Base-by-base conservation (phyloP, 306 rosid species). In the Ormosia semicastrata region DNA sequence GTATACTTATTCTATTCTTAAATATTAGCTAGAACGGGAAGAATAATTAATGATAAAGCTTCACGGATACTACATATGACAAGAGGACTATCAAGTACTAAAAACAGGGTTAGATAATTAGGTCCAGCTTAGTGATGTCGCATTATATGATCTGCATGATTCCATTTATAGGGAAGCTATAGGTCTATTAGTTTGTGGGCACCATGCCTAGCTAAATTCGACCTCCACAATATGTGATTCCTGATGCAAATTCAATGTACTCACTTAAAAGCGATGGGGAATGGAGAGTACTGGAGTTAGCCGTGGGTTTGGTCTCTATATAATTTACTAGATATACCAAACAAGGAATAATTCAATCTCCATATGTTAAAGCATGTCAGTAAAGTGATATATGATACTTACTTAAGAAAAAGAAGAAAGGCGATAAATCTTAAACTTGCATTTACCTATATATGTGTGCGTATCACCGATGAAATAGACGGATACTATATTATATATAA, bases 131-230 rank as follows among this genome's bases (percentile, higher is more conserved):
- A 56, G 46, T 73, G 50, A 65, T 71, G 76, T 43, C 14, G 66
- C 77, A 81, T 66, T 66, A 33, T n/a, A 34, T 53, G 2, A 59
- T 75, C 4, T 13, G 12, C 56, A 13, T 74, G 79, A 74, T 29
- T 58, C 69, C 58, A 54, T 57, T 75, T 53, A 46, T 43, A 60
- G 14, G 76, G 58, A 76, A 62, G 44, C 46, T 85, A 66, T 36
- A 5, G 15, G 66, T 68, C 33, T 49, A 56, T 62, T n/a, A 47
- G 37, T 49, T 29, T 60, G 86, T 82, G 84, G 86, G 76, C 83
- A 77, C 78, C 77, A 72, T 72, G 73, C 83, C 67, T 66, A 30
- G 67, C 68, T 40, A 58, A 81, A 65, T 81, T 71, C 66, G 78
- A 50, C 57, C 8, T 65, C 66, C 76, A 64, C 66, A 39, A 53